Base-by-base conservation (phyloP, 768 basidiomycete species). In the Suillus subluteus region DNA sequence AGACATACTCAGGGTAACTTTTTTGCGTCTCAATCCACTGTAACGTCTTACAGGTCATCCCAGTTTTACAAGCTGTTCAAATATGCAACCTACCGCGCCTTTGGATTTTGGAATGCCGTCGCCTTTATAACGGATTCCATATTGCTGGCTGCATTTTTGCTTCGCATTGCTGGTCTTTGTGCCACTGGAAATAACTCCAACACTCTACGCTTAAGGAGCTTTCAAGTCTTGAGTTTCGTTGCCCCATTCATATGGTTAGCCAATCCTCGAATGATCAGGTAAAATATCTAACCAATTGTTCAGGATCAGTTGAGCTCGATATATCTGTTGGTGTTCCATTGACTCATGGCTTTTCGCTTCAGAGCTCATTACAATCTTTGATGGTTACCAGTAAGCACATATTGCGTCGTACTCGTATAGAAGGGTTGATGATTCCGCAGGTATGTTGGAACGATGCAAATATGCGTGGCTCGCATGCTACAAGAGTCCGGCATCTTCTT, bases 401-500 rank as follows among this genome's bases (percentile, higher is more conserved):
- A 18, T 16, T 38, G 32, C 13, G 13, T 18, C 23, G 41, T 62
- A 43, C 46, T n/a, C 44, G 13, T 43, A 55, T 40, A n/a, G 64
- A 16, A 15, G 16, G 43, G 54, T 23, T 56, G 43, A 62, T 58
- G 38, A 58, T 62, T 66, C 58, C 12, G 23, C 62, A 92, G 91
- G 73, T 92, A 92, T 71, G 88, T 98, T 56, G 96, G 96, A 9
- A 95, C 91, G 0, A 89, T 98, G 89, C 95, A 97, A 74, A 95
- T 98, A 37, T 96, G 96, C 67, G 88, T 97, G 2, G 88, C 93
- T 23, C 85, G 95, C 15, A 98, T 98, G 96, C 79, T 98, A 68
- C 90, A 91, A 73, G 95, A 98, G 78, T 96, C 94, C 23, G 90
- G 93, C 4, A 89, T 98, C 58, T 96, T 96, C 81, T 95, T 96